Percentiles rank a stretch among this genome's conserved stretches.
phyloP scores from a whole-genome alignment of 129 eudicot genomes.

The Scalesia atractyloides region DNA sequence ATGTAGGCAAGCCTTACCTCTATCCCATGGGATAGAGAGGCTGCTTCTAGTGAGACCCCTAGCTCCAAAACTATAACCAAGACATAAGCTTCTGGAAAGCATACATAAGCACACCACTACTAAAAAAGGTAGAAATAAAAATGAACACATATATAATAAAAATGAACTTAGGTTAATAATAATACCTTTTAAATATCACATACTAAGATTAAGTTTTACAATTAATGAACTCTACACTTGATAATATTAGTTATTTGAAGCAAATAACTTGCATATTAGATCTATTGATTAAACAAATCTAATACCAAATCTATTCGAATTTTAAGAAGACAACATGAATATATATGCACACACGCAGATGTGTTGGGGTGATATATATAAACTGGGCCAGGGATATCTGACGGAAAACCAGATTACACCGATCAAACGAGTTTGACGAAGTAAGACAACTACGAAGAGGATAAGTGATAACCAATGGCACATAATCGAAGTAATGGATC shows the following conservation, averaged over 20 bases:
- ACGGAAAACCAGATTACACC: conserved; percentile 9
- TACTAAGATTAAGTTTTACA: background rate
- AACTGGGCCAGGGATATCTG: conserved; percentile 28
- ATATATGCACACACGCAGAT: background rate
- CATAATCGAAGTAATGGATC: conserved; percentile 19
- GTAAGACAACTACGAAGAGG: background rate
- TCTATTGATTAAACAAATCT: conserved; percentile 17
- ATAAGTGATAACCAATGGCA: conserved; percentile 8
- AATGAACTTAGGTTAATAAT: conserved; percentile 1
- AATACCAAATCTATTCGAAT: conserved; percentile 9
- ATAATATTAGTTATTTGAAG: conserved; percentile 10
- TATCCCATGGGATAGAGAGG: too few relatives aligned
- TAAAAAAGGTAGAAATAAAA: too few relatives aligned
- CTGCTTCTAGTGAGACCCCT: too few relatives aligned
- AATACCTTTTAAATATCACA: conserved; percentile 5
- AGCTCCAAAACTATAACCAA: too few relatives aligned
- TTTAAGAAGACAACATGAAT: conserved; percentile 19
- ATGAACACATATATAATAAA: too few relatives aligned
- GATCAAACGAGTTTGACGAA: conserved; percentile 13
- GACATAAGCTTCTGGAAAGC: too few relatives aligned
- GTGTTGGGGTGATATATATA: conserved; percentile 14
- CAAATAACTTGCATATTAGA: conserved; percentile 15
- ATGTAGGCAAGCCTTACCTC: too few relatives aligned
- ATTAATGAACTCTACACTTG: background rate
- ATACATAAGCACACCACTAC: too few relatives aligned